phyloP scores from a whole-genome alignment of 495 filamentous ascomycete species.

The Penicillium pulvis region DNA sequence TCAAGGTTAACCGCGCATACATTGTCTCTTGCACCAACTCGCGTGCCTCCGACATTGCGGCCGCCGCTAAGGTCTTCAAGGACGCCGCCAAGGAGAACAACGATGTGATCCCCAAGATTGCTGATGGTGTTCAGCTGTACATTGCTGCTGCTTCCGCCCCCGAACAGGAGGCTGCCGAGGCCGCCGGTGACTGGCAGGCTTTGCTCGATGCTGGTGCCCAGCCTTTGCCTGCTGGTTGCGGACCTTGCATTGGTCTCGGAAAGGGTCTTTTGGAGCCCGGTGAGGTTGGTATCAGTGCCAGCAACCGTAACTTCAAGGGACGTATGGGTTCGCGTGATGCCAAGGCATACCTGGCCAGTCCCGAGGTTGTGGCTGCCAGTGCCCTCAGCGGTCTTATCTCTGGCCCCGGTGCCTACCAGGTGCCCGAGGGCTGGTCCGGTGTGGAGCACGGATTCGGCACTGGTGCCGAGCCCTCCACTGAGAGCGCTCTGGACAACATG shows the following conservation, averaged over 20 bases:
- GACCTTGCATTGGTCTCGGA: conserved; percentile 86
- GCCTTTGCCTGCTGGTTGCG: conserved; percentile 77
- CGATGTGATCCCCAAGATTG: conserved; percentile 70
- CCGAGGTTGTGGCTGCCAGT: conserved; percentile 90
- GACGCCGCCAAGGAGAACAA: conserved; percentile 63
- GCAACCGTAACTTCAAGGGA: conserved; percentile 92
- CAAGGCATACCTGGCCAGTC: conserved; percentile 85
- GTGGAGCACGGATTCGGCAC: conserved; percentile 72
- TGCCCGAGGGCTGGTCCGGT: conserved; percentile 64
- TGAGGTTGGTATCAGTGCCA: conserved; percentile 86
- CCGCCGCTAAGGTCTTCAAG: conserved; percentile 84
- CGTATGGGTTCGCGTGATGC: conserved; percentile 85
- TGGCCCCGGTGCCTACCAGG: conserved; percentile 80
- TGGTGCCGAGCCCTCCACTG: conserved; percentile 60
- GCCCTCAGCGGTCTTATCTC: conserved; percentile 76
- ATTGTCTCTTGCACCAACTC: conserved; percentile 92
- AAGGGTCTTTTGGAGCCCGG: conserved; percentile 79
- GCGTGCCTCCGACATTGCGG: conserved; percentile 77
- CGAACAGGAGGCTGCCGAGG: conserved; percentile 80
- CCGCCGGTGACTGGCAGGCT: conserved; percentile 83
- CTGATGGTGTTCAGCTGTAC: conserved; percentile 81
- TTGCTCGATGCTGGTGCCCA: conserved; percentile 79
- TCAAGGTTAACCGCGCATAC: conserved; percentile 84
- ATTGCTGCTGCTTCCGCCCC: conserved; percentile 83
- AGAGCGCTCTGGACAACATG: conserved; percentile 68